Evolutionary conservation across 768 basidiomycete species (phyloP).

Genomic region (Pisolithus marmoratus): DNA sequence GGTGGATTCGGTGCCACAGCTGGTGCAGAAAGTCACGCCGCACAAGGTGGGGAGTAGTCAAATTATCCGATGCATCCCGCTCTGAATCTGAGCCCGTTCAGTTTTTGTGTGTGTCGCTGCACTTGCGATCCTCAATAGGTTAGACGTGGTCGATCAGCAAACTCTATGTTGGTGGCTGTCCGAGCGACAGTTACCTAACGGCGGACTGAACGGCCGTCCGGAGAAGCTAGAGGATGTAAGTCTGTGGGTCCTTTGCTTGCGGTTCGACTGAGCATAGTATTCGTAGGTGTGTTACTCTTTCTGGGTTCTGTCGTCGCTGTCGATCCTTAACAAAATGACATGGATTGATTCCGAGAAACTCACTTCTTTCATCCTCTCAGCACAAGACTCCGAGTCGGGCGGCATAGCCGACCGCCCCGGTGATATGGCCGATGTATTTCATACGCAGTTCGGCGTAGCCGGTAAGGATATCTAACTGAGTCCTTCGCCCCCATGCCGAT

Average conservation of each 20-base stretch:
- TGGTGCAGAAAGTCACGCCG: conserved; percentile 92
- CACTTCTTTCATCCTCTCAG: conserved; percentile 75
- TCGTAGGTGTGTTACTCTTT: conserved; percentile 96
- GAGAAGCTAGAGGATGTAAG: conserved; percentile 95
- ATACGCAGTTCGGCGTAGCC: conserved; percentile 88
- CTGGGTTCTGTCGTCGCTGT: conserved; percentile 88
- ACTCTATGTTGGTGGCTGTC: conserved; percentile 90
- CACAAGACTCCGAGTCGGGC: conserved; percentile 85
- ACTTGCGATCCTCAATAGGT: conserved; percentile 77
- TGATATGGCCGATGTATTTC: conserved; percentile 96
- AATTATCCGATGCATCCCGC: not conserved
- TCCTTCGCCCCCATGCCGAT: too few species aligned
- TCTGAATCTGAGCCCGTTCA: conserved; percentile 23
- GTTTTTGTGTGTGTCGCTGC: conserved; percentile 89
- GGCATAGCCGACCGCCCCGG: conserved; percentile 94
- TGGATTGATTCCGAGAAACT: conserved; percentile 90
- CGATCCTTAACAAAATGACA: conserved; percentile 72
- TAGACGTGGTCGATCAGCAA: conserved; percentile 76
- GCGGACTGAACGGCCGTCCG: conserved; percentile 94
- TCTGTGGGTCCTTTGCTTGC: conserved; percentile 5
- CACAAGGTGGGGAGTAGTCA: conserved; percentile 58
- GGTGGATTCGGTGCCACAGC: conserved; percentile 83
- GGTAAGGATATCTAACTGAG: conserved; percentile 39
- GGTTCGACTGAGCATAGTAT: not conserved
- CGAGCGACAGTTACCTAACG: conserved; percentile 88